Evolutionary conservation across 2,329 filamentous ascomycete species (phyloP).

Genomic region (Hymenoscyphus repandus): DNA sequence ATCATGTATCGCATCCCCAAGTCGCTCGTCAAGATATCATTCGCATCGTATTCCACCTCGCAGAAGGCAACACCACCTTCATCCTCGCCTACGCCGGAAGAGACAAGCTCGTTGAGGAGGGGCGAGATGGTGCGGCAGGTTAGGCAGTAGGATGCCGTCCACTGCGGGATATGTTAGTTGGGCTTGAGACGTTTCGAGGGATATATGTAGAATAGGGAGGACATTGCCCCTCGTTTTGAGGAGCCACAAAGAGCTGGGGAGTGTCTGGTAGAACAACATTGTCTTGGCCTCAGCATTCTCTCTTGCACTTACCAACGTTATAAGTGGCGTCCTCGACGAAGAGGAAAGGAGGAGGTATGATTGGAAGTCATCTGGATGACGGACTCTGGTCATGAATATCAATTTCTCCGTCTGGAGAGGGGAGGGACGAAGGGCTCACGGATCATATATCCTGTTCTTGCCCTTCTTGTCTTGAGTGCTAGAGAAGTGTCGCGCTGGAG

Average conservation of each 20-base stretch:
- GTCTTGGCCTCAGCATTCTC: not conserved
- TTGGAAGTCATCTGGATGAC: slow-evolving; percentile 47
- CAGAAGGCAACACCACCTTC: slow-evolving; percentile 52
- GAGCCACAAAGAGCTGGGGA: not conserved
- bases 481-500: slow-evolving; percentile 16
- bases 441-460: slow-evolving; percentile 37
- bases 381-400: slow-evolving; percentile 39
- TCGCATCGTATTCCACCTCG: slow-evolving; percentile 51
- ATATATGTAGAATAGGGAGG: not conserved
- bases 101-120: slow-evolving; percentile 43
- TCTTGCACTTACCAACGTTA: slow-evolving; percentile 25
- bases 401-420: slow-evolving; percentile 1
- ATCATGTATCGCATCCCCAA: slow-evolving; percentile 54
- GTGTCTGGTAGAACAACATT: too few relatives aligned
- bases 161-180: slow-evolving; percentile 39
- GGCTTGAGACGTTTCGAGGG: not conserved
- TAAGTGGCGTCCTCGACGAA: slow-evolving; percentile 47
- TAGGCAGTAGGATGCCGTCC: slow-evolving; percentile 54
- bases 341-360: slow-evolving; percentile 51
- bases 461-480: slow-evolving; percentile 22
- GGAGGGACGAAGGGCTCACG: slow-evolving; percentile 31
- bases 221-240: not conserved
- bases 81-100: slow-evolving; percentile 42
- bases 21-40: slow-evolving; percentile 47
- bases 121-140: slow-evolving; percentile 48